Base-by-base conservation (phyloP, 140 eudicot genomes). In the Senecio squalidus region DNA sequence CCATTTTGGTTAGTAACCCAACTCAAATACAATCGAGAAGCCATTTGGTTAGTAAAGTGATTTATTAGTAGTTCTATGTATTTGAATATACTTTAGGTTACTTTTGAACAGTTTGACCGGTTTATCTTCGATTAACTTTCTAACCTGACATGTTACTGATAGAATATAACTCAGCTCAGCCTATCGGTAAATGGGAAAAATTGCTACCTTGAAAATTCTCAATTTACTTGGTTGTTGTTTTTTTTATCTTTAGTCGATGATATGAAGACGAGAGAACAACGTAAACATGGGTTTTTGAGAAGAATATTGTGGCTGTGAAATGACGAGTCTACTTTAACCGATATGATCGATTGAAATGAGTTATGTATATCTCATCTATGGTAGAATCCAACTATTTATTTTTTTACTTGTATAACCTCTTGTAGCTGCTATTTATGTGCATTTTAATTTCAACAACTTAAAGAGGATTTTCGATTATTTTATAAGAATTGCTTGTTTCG, bases 231-330 rank as follows among this genome's bases (percentile, higher is more conserved):
- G 11, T n/a, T n/a, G n/a, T n/a, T 47, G 36, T n/a, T 46, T 62
- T 27, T 31, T 9, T 13, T 52, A 10, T 70, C 62, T 66, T 67
- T 80, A 86, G 95, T 22, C 13, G 72, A 86, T 66, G 95, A 86
- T 66, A 57, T 74, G 61, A 80, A 77, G 82, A 61, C 58, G 7
- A 76, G 34, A 58, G 55, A 24, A 25, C 79, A 44, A 62, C 24
- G 59, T 6, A 76, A 43, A 62, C 80, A 71, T 36, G 84, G 82
- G 47, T 41, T 74, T 64, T 34, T 82, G 20, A 76, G 78, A 71
- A 76, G 95, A 69, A 20, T 72, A 51, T 55, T 76, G 1, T 31
- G 81, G 60, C 76, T 82, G 64, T 71, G 46, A 68, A 50, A 36
- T 8, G 27, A 33, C 0, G 25, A 9, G 21, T 36, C 41, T 8